A percentile compares a stretch with the other conserved stretches of the same genome.
phyloP scores from a whole-genome alignment of 2,329 filamentous ascomycete genomes.

The Teratosphaeria nubilosa region DNA sequence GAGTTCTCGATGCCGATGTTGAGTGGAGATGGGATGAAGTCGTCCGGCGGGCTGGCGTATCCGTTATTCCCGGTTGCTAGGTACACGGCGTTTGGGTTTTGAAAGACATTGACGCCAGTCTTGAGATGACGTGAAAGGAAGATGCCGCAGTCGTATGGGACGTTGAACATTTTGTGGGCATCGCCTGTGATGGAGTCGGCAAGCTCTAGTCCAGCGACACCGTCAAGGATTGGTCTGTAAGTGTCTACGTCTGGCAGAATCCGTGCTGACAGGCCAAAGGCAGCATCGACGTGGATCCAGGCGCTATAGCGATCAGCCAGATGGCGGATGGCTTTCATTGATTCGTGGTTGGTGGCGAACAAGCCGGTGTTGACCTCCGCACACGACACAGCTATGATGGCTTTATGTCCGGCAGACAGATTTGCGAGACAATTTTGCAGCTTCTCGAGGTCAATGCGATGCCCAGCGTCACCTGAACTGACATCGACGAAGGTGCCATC shows the following conservation, averaged over 20 bases:
- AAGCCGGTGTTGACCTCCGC: constrained; percentile 86
- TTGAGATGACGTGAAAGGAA: constrained; percentile 62
- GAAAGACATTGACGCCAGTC: constrained; percentile 56
- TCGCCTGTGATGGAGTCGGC: constrained; percentile 83
- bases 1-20: constrained; percentile 89
- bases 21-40: constrained; percentile 62
- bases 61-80: constrained; percentile 39
- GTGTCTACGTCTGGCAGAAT: constrained; percentile 47
- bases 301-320: constrained; percentile 64
- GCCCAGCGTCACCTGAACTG: constrained; percentile 44
- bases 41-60: constrained; percentile 6
- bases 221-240: constrained; percentile 44
- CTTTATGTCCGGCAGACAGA: constrained; percentile 38
- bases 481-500: constrained; percentile 53
- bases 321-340: constrained; percentile 53
- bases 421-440: constrained; percentile 41
- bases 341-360: constrained; percentile 55
- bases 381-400: constrained; percentile 69
- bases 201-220: constrained; percentile 59
- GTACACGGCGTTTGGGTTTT: constrained; percentile 80
- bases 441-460: constrained; percentile 57
- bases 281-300: constrained; percentile 88
- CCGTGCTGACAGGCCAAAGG: constrained; percentile 76
- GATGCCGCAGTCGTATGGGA: constrained; percentile 87
- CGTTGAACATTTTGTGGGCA: constrained; percentile 85